These are phyloP conservation scores for Cymbidium sinense DNA, from an alignment of 106 monocot species.

Conservation along the genomic window DNA sequence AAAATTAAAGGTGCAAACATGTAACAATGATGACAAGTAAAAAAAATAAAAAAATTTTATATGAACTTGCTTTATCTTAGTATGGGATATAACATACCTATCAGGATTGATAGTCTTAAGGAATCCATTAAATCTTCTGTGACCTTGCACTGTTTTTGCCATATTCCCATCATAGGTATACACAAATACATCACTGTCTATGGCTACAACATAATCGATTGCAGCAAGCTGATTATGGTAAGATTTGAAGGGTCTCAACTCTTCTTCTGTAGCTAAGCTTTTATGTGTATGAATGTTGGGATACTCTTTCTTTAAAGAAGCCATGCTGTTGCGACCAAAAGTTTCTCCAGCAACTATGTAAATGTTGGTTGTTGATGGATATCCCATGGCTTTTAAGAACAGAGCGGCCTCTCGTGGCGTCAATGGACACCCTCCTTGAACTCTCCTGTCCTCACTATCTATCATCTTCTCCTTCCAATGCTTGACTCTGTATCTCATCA, in stretches of 20 bases:
- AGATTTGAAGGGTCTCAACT: slow-evolving; percentile 23
- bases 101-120: slow-evolving; percentile 50
- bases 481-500: slow-evolving; percentile 26
- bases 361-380: slow-evolving; percentile 33
- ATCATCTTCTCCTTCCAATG: slow-evolving; percentile 69
- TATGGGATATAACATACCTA: slow-evolving; percentile 18
- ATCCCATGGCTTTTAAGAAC: slow-evolving; percentile 49
- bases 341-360: slow-evolving; percentile 41
- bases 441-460: slow-evolving; percentile 24
- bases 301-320: slow-evolving; percentile 24
- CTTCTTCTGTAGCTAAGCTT: slow-evolving; percentile 28
- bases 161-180: slow-evolving; percentile 59
- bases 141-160: slow-evolving; percentile 51
- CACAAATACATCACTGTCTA: slow-evolving; percentile 47
- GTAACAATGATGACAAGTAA: background rate
- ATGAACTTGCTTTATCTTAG: background rate
- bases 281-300: slow-evolving; percentile 38
- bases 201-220: slow-evolving; percentile 45
- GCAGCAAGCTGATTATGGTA: slow-evolving; percentile 47
- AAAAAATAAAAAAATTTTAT: background rate
- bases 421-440: slow-evolving; percentile 52
- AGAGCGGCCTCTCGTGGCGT: slow-evolving; percentile 41
- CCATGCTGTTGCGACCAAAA: slow-evolving; percentile 30
- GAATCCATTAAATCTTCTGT: slow-evolving; percentile 46
- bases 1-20: background rate